Conservation (phyloP, 2,329 filamentous ascomycete species). For the Nemania sp. region DNA sequence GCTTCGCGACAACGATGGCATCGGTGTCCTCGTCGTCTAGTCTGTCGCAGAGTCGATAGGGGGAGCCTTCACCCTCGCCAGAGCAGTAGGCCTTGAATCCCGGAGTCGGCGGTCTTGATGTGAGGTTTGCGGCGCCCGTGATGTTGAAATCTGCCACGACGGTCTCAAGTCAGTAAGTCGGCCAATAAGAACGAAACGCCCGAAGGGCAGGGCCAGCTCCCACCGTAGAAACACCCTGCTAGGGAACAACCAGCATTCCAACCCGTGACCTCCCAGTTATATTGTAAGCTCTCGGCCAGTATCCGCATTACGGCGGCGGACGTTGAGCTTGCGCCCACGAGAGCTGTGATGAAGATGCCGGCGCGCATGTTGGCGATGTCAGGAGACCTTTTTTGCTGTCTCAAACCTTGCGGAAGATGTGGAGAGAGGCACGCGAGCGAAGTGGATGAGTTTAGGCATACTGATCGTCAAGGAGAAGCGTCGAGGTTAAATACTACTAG, state of each 20-base stretch:
- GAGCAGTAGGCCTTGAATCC: slow-evolving; percentile 42
- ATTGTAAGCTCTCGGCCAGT: slow-evolving; percentile 28
- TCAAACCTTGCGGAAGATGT: not conserved
- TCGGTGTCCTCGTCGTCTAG: slow-evolving; percentile 31
- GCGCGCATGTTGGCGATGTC: slow-evolving; percentile 36
- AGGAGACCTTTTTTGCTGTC: not conserved
- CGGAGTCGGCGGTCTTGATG: slow-evolving; percentile 33
- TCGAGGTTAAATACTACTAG: slow-evolving; percentile 15
- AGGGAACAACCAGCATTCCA: slow-evolving; percentile 34
- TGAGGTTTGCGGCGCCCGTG: slow-evolving; percentile 36
- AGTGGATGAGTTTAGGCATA: not conserved
- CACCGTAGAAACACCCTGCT: slow-evolving; percentile 36
- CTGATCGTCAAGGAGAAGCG: not conserved
- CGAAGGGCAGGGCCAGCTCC: not conserved
- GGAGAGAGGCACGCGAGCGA: no score
- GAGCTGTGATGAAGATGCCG: slow-evolving; percentile 31
- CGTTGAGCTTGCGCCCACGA: slow-evolving; percentile 31
- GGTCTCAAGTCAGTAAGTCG: slow-evolving; percentile 10
- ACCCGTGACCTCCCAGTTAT: slow-evolving; percentile 37
- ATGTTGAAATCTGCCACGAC: slow-evolving; percentile 39
- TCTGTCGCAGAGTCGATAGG: slow-evolving; percentile 36
- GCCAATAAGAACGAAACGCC: not conserved
- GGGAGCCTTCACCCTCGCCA: slow-evolving; percentile 36
- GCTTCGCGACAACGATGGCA: slow-evolving; percentile 38
- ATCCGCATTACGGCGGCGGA: slow-evolving; percentile 33